Evolutionary conservation across 2,329 filamentous ascomycete genomes (phyloP).

Genomic region (Microdochium trichocladiopsis): DNA sequence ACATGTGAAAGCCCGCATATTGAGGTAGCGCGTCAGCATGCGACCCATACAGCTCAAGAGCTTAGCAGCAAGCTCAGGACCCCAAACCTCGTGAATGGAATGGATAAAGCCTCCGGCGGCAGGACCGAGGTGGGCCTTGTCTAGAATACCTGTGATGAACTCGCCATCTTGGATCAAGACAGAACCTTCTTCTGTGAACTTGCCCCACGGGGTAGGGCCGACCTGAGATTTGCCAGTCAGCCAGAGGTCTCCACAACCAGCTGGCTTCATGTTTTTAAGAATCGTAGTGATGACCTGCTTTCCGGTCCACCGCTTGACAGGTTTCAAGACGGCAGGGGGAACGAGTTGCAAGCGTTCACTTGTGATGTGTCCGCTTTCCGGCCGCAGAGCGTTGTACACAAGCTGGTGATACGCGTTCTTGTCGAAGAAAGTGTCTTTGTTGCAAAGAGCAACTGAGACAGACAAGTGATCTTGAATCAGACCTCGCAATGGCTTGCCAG

Average conservation of each 20-base stretch:
- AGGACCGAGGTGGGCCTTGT: slow-evolving; percentile 92
- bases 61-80: slow-evolving; percentile 78
- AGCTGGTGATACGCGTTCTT: slow-evolving; percentile 86
- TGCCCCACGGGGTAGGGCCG: slow-evolving; percentile 71
- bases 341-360: slow-evolving; percentile 76
- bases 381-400: slow-evolving; percentile 83
- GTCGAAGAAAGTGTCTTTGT: slow-evolving; percentile 84
- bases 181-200: slow-evolving; percentile 63
- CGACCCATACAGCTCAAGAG: slow-evolving; percentile 84
- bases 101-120: slow-evolving; percentile 83
- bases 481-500: slow-evolving; percentile 88
- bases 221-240: slow-evolving; percentile 76
- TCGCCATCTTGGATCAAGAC: slow-evolving; percentile 85
- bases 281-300: slow-evolving; percentile 95
- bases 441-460: slow-evolving; percentile 85
- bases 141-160: slow-evolving; percentile 82
- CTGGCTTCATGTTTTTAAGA: slow-evolving; percentile 82
- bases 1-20: slow-evolving; percentile 93
- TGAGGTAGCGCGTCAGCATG: slow-evolving; percentile 79
- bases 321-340: slow-evolving; percentile 75
- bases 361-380: slow-evolving; percentile 83
- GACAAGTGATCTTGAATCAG: slow-evolving; percentile 98
- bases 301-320: slow-evolving; percentile 80
- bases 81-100: slow-evolving; percentile 88
- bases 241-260: slow-evolving; percentile 67